Base-by-base conservation (phyloP, 2,329 filamentous ascomycete species). In the Cladophialophora bantiana region DNA sequence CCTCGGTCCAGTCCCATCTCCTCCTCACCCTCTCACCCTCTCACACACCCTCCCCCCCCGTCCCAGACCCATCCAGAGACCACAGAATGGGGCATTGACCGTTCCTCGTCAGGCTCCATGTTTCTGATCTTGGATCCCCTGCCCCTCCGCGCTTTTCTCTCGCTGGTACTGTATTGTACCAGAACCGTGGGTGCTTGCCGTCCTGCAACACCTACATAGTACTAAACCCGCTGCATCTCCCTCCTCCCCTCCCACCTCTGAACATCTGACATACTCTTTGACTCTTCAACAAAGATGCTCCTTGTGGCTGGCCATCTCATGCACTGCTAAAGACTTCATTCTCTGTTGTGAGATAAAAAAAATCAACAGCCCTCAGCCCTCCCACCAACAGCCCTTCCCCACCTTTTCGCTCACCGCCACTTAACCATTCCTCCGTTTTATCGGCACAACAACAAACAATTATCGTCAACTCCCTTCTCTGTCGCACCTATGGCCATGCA, bases 401-500 rank as follows among this genome's bases (percentile, higher is more conserved):
- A 65, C 65, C 62, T 65, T 67, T 58, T 42, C 54, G 42, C 62
- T 67, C 64, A 69, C 67, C 67, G 64, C 67, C 62, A 67, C 59
- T 67, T 69, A 48, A n/a, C 26, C 26, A 26, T 35, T 45, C 32
- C n/a, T 62, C 64, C 64, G 64, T 40, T 38, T 48, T 18, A 62
- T 64, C 61, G 62, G 45, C 65, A 64, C 56, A 50, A 64, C 65
- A 65, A 66, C 55, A 56, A 66, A 45, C 59, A 52, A 55, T 40
- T n/a, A 60, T 36, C 59, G 18, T 50, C 45, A 7, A 56, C 57
- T 62, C 52, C 40, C 35, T 64, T 53, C 4, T 61, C 26, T 65
- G 45, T 59, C 59, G 53, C 59, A 50, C 53, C 52, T 59, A 72
- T 72, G 69, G 72, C 72, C 10, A 78, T 80, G 69, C 77, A 78